These are phyloP conservation scores for Botrytis hyacinthi DNA, from an alignment of 2,329 filamentous ascomycete genomes.

Conservation along the genomic window DNA sequence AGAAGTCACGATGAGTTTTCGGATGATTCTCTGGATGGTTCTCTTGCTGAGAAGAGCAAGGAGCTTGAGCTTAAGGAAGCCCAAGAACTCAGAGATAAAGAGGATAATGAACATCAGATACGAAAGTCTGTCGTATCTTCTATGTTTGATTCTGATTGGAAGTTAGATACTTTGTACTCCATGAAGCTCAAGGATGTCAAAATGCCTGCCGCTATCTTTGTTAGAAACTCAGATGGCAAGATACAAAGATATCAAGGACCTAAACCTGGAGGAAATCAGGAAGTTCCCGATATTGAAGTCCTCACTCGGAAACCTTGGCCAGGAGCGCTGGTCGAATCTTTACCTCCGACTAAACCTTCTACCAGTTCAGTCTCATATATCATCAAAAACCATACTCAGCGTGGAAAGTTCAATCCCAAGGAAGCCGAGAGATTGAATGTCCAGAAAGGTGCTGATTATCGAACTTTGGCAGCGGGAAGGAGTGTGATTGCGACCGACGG, in stretches of 20 bases:
- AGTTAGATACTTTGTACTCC: conserved; percentile 65
- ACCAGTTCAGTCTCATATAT: conserved; percentile 80
- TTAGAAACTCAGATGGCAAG: conserved; percentile 61
- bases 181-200: conserved; percentile 64
- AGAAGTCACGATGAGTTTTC: conserved; percentile 50
- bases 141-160: conserved; percentile 81
- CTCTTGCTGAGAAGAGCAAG: conserved; percentile 28
- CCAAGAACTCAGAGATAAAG: conserved; percentile 36
- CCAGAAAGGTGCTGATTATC: conserved; percentile 55
- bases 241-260: conserved; percentile 71
- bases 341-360: conserved; percentile 68
- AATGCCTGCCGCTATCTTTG: conserved; percentile 68
- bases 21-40: conserved; percentile 23
- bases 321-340: conserved; percentile 57
- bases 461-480: conserved; percentile 59
- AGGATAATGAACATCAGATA: conserved; percentile 48
- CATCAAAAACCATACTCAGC: conserved; percentile 69
- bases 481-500: conserved; percentile 64
- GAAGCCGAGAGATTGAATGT: conserved; percentile 67
- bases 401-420: conserved; percentile 75
- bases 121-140: conserved; percentile 63
- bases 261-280: conserved; percentile 49
- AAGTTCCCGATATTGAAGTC: conserved; percentile 65
- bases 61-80: conserved; percentile 8
- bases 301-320: conserved; percentile 78